These are phyloP conservation scores for Plectosphaerella cucumerina DNA, from an alignment of 2,329 filamentous ascomycete genomes.

Conservation along the genomic window DNA sequence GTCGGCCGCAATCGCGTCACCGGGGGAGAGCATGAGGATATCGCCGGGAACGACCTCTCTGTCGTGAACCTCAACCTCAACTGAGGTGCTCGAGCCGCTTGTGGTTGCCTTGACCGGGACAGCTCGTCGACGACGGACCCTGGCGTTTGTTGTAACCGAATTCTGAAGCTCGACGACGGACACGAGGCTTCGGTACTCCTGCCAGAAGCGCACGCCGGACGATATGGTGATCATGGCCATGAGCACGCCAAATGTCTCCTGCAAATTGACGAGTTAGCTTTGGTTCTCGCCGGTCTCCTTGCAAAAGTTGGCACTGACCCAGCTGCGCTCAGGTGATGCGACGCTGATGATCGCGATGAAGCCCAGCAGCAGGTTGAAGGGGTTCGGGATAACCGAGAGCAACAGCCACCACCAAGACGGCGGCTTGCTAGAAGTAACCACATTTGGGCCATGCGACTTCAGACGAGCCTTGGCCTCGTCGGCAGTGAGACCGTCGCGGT, in stretches of 20 bases:
- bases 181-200: constrained; percentile 20
- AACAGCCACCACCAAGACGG: constrained; percentile 21
- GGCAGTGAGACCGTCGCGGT: constrained; percentile 14
- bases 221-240: constrained; percentile 20
- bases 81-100: too few species aligned
- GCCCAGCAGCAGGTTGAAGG: constrained; percentile 19
- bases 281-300: too few species aligned
- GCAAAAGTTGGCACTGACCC: constrained; percentile 5
- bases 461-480: constrained; percentile 16
- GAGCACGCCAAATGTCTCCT: constrained; percentile 14
- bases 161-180: constrained; percentile 19
- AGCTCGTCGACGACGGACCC: constrained; percentile 11
- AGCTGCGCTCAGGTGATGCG: constrained; percentile 13
- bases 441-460: constrained; percentile 16
- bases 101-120: constrained; percentile 5
- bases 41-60: constrained; percentile 18
- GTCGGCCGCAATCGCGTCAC: constrained; percentile 21
- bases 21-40: constrained; percentile 15
- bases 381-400: constrained; percentile 19
- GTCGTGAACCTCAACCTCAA: background rate
- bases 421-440: constrained; percentile 17
- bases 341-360: constrained; percentile 20
- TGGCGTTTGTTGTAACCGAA: constrained; percentile 16
- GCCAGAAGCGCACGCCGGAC: constrained; percentile 21
- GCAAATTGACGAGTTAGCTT: too few species aligned